phyloP scores from a whole-genome alignment of 2,329 filamentous ascomycete genomes.

The Macroventuria anomochaeta region DNA sequence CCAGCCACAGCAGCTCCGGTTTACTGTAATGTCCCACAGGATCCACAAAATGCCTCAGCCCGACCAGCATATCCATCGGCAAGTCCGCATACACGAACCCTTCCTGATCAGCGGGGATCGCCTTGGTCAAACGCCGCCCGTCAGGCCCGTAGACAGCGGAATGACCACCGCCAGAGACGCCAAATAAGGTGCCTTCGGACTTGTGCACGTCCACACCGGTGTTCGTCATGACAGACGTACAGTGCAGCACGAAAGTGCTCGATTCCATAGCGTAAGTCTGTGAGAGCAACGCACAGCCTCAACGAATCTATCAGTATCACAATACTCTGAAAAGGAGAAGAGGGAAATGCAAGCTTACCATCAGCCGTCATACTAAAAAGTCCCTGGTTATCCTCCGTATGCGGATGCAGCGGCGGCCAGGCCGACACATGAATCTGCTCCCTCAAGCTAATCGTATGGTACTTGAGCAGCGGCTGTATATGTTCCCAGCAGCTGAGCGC shows the following conservation, averaged over 20 bases:
- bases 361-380: slow-evolving; percentile 50
- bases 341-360: slow-evolving; percentile 22
- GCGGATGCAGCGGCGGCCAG: slow-evolving; percentile 49
- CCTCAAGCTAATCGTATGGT: slow-evolving; percentile 47
- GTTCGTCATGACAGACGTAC: slow-evolving; percentile 56
- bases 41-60: slow-evolving; percentile 55
- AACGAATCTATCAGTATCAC: neutral
- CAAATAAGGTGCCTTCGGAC: slow-evolving; percentile 52
- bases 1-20: slow-evolving; percentile 61
- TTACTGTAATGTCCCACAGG: slow-evolving; percentile 58
- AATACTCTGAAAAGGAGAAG: neutral
- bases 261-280: slow-evolving; percentile 65
- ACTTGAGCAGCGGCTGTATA: slow-evolving; percentile 52
- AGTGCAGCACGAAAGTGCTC: slow-evolving; percentile 61
- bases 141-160: slow-evolving; percentile 55
- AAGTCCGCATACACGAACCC: slow-evolving; percentile 60
- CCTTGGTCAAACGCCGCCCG: slow-evolving; percentile 55
- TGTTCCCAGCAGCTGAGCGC: slow-evolving; percentile 52
- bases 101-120: slow-evolving; percentile 51
- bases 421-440: slow-evolving; percentile 52
- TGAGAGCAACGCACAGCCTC: slow-evolving; percentile 48
- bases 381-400: slow-evolving; percentile 37
- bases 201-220: slow-evolving; percentile 54
- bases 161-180: slow-evolving; percentile 53
- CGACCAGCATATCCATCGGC: slow-evolving; percentile 54